Percentiles rank a stretch among this genome's conserved stretches.
phyloP scores from a whole-genome alignment of 371 early-diverging fungal genomes.

The Nematocida sp. region DNA sequence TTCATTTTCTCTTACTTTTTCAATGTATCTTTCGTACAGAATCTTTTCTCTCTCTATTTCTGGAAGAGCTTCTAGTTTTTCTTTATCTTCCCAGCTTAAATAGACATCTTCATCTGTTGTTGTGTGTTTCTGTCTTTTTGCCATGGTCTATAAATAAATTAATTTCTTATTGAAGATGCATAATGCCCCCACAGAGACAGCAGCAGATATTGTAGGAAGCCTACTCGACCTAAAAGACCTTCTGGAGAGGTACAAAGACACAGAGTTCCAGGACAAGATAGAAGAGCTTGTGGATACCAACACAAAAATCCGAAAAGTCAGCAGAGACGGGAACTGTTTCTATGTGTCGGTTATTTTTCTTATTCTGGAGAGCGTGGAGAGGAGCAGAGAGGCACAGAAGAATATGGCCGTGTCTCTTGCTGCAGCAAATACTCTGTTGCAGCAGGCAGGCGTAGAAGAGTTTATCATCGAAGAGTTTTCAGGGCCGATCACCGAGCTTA shows the following conservation, averaged over 20 bases:
- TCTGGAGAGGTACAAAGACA: slow-evolving; percentile 33
- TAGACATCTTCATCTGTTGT: slow-evolving; percentile 46
- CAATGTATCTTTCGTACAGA: slow-evolving; percentile 56
- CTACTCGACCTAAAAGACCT: neutral
- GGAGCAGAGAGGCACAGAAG: neutral
- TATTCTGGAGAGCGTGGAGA: slow-evolving; percentile 15
- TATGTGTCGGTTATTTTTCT: slow-evolving; percentile 39
- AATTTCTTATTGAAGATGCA: slow-evolving; percentile 29
- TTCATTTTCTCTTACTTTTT: slow-evolving; percentile 45
- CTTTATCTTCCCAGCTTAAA: slow-evolving; percentile 46
- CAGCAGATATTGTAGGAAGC: slow-evolving; percentile 7
- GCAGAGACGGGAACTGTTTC: slow-evolving; percentile 47
- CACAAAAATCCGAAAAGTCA: slow-evolving; percentile 15
- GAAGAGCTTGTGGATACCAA: neutral
- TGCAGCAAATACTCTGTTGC: neutral
- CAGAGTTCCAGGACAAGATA: slow-evolving; percentile 21
- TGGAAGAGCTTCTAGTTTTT: slow-evolving; percentile 42
- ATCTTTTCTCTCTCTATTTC: slow-evolving; percentile 58
- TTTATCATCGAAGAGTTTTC: slow-evolving; percentile 40
- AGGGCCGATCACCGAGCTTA: slow-evolving; percentile 21
- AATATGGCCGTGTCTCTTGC: neutral
- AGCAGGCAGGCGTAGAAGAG: slow-evolving; percentile 10
- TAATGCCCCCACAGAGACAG: slow-evolving; percentile 1
- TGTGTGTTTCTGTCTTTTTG: slow-evolving; percentile 10
- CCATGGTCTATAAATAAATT: slow-evolving; percentile 50